Evolutionary conservation across 2,329 filamentous ascomycete species (phyloP), one percentile per base, ranked within the genome.

Genomic region (Colletotrichum camelliae): DNA sequence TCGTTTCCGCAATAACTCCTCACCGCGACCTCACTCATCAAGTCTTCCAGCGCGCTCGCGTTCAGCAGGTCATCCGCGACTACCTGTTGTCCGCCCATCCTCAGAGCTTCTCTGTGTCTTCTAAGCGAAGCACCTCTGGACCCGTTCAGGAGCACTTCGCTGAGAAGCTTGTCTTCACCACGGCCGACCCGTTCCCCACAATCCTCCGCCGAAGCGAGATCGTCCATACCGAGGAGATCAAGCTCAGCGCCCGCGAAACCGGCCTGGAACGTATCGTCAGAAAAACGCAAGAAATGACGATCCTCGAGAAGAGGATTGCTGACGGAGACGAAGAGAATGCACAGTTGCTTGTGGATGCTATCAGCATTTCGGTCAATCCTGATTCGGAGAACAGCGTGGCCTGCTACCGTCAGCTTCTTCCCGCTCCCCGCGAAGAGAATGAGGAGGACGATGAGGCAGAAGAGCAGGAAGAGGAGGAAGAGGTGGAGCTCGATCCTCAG

Each of bases 191-290:
- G 1, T 98, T 98, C 86, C 97, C 96, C 1, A 98, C 96, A 2
- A 97, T 98, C 65, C 87, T 98, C 31, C 92, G 95, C 37, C 92
- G 96, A 71, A 98, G 95, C 79, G 96, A 98, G 85, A 94, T 98
- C 76, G 86, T 97, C 16, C 88, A 91, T 8, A 88, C 91, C 1
- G 90, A 93, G 21, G 93, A 93, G 65, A 84, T 95, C 21, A 89
- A 89, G 13, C 88, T 98, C 31, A 91, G 90, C 37, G 93, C 96
- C 8, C 88, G 97, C 74, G 94, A 98, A 84, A 96, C 95, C n/a
- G 96, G 94, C 0, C 88, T 98, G 76, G 96, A 98, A 83, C 93
- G 96, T 18, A 96, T 97, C 37, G 93, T 95, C 80, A 92, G 96
- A 75, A 98, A 98, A 87, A 98, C 96, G 1, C 92, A 95, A 74